Base-by-base conservation (phyloP, 169 alveolate species). In the Eimeria necatrix region DNA sequence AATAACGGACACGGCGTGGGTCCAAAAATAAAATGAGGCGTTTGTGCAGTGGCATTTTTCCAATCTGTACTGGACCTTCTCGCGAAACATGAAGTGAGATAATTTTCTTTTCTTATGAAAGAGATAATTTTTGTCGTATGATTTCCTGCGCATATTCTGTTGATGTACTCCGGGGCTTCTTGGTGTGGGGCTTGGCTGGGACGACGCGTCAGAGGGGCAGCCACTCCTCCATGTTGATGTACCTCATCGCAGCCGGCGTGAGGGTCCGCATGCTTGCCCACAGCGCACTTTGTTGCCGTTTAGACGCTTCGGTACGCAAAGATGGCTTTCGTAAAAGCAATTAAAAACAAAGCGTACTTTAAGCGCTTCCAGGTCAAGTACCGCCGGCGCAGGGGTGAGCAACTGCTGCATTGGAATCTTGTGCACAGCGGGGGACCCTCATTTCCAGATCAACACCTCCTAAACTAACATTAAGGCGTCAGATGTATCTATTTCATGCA, bases 291-390 rank as follows among this genome's bases (percentile, higher is more conserved):
- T 83, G 91, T 83, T 83, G 91, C 91, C 91, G 59, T 53, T 83
- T 32, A 26, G 91, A 18, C 26, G 51, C 76, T 52, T 32, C 61
- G 73, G 59, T 83, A 56, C 74, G 73, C 60, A 70, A 71, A 86
- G 86, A 99, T 99, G 99, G 99, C 99, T 87, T 99, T 99, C 98
- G 99, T 99, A 56, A 99, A 99, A 97, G 98, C 98, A 93, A 98
- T 98, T 78, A 99, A 99, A 98, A 99, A 98, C 95, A 98, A 97
- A 97, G 99, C 99, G 86, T 99, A 99, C 98, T 99, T 98, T 98
- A 99, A 98, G 97, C 99, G 99, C 96, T 99, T 97, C 98, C 99
- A 99, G 98, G 99, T 99, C 96, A 98, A 99, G 96, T 98, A 98
- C 98, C 99, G 99, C 97, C 98, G 99, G 96, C 98, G 99, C 97